Base-by-base conservation (phyloP, 805 yeast species). In the Metschnikowia arizonensis region DNA sequence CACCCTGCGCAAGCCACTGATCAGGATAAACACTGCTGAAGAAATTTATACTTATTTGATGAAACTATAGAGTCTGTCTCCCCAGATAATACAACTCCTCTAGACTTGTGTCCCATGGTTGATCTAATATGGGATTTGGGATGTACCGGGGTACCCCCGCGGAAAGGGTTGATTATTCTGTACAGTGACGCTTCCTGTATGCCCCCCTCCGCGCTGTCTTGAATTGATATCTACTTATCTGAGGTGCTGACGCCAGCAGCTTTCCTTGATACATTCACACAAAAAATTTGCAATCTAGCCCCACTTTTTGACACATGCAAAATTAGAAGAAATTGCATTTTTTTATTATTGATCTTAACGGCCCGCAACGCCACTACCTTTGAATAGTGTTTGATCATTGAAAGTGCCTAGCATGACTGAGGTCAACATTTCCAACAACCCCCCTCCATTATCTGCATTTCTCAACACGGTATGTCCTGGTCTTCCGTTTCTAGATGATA, bases 381-480 rank as follows among this genome's bases (percentile, higher is more conserved):
- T 15, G 4, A 5, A 36, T 8, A 6, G 17, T 14, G 23, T n/a
- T 26, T 12, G 26, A 38, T 9, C 33, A 15, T 4, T 36, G 17
- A 14, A 6, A 30, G 10, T 12, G 18, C 24, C 7, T 15, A 21
- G 14, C 19, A 45, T 48, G 51, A 42, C 51, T 2, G 48, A 45
- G 28, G 44, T 48, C 21, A 34, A 46, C 14, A 34, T 44, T 3
- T 29, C 43, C 26, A n/a, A 33, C 11, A 54, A 52, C 30, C 56
- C 61, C 19, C 72, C 73, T 5, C 54, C 62, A 9, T 47, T 60
- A 12, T 47, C 53, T 23, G 60, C 60, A 6, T 71, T 68, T 41
- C 58, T 71, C 23, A 58, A 58, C 37, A 56, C 72, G 3, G 69
- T 68, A 5, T 62, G 68, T 33, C 76, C 76, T 3, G 73, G 73